Base-by-base conservation (phyloP, 352 stramenopile species). In the Pseudoperonospora humuli region DNA sequence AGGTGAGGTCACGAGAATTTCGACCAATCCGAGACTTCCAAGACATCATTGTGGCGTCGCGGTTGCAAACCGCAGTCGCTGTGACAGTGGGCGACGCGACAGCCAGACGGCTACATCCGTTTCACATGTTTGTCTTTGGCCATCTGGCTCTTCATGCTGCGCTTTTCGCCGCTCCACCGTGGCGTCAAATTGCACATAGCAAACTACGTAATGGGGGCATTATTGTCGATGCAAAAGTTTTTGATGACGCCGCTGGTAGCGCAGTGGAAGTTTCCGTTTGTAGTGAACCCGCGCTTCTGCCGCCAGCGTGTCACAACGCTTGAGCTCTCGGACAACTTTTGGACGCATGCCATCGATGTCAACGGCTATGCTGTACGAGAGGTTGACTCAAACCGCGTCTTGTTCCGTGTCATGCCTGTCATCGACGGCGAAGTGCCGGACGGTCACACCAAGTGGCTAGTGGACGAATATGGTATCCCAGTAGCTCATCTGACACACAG, bases 241-340 rank as follows among this genome's bases (percentile, higher is more conserved):
- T 44, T 75, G 35, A 44, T 46, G 8, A 58, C 50, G 25, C 60
- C 61, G 17, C 51, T 75, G 18, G 31, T 42, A 11, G 40, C 56
- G 46, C 64, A 75, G 42, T 67, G 54, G 57, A 63, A 67, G 36
- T 75, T 71, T 41, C 64, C 64, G 32, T 70, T 67, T 45, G 51
- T 61, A 25, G 56, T 75, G 10, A 70, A 61, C 46, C 61, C 50
- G 14, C 64, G 64, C 39, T 75, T 75, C 40, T 64, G 64, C 34
- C 53, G 51, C 4, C 37, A 52, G 11, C 64, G 54, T 28, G 40
- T 55, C 17, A 64, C 57, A 43, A 67, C 57, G 27, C 35, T 75
- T 23, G 60, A 58, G 32, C 61, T 75, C 7, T 32, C 43, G 7
- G 60, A 75, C 57, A 67, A 64, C 38, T 75, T 75, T 45, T 69